Evolutionary conservation across 179 eudicot species (phyloP), one percentile per base, ranked within the genome.

Genomic region (Pouteria campechiana): DNA sequence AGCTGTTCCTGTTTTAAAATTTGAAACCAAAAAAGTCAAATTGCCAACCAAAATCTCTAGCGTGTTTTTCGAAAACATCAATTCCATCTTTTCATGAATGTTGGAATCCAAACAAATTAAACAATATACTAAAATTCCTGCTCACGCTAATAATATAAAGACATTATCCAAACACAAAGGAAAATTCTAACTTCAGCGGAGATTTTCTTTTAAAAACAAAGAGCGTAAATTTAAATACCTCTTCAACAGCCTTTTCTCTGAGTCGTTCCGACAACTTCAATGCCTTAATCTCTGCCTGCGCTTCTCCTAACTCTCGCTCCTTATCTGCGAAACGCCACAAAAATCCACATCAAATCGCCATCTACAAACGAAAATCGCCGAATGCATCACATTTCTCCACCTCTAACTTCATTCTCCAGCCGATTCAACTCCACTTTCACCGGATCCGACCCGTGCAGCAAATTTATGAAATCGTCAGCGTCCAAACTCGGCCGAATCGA

Each of bases 391-490:
- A 62, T 48, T 55, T 29, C 65, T 54, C n/a, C 32, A 83, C 96
- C 96, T 76, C 79, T 69, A 38, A 76, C 89, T 55, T 76, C 95
- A 57, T 89, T 89, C 54, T 89, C 95, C 45, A 85, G 65, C 9
- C 93, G 85, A 69, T 81, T 89, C 18, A 81, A 81, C 73, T 85
- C 94, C 34, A 87, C 41, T 61, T 73, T 83, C 54, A 87, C 94
- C 72, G 96, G 96, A 87, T 87, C 96, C 70, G 96, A 87, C 3
- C 94, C 96, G 51, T 87, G 96, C 18, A 87, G 80, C 56, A 76
- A 50, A 37, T 75, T 87, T 14, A 87, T 27, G 63, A 79, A 76
- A 48, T 87, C 96, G 20, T 87, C 96, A 2, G 83, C 69, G 35
- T 87, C 96, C 43, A 83, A 46, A 41, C 96, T 83, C 5, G 89